These are phyloP conservation scores for Nelumbo lutea DNA, from an alignment of 164 flowering plant genomes.

Conservation along the genomic window DNA sequence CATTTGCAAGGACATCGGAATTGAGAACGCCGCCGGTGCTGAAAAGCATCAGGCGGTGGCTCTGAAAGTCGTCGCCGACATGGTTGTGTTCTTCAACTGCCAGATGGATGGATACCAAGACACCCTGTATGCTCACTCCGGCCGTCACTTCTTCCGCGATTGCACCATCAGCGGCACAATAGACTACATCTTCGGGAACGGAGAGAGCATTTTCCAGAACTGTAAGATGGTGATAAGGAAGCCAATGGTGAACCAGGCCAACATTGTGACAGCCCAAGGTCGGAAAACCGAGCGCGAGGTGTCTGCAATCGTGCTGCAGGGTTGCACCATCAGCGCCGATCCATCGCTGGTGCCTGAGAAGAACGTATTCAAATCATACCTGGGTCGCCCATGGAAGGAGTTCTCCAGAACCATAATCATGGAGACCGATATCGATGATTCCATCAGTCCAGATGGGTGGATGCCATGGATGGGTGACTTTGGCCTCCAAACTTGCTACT, in stretches of 20 bases:
- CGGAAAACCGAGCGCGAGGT: slow-evolving; percentile 14
- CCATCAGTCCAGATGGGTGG: slow-evolving; percentile 14
- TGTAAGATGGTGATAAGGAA: slow-evolving; percentile 31
- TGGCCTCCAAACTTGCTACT: not conserved
- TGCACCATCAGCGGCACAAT: slow-evolving; percentile 41
- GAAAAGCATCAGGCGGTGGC: slow-evolving; percentile 38
- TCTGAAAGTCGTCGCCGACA: slow-evolving; percentile 31
- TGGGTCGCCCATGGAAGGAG: slow-evolving; percentile 20
- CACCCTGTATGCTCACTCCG: slow-evolving; percentile 34
- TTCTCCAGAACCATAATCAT: slow-evolving; percentile 12
- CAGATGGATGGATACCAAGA: slow-evolving; percentile 41
- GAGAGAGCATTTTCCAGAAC: slow-evolving; percentile 38
- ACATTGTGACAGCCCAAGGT: slow-evolving; percentile 38
- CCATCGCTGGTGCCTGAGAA: slow-evolving; percentile 10
- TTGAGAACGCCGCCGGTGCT: slow-evolving; percentile 44
- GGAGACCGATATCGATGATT: slow-evolving; percentile 12
- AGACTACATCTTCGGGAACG: slow-evolving; percentile 44
- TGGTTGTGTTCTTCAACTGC: slow-evolving; percentile 36
- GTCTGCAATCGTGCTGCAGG: slow-evolving; percentile 35
- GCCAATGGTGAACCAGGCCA: slow-evolving; percentile 23
- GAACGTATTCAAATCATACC: slow-evolving; percentile 7
- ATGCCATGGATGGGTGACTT: not conserved
- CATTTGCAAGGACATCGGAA: slow-evolving; percentile 32
- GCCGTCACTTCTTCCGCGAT: slow-evolving; percentile 39
- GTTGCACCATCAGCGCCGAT: slow-evolving; percentile 31